Evolutionary conservation across 108 stramenopile species (phyloP), one percentile per base, ranked within the genome.

Genomic region (Cyclotella baltica): DNA sequence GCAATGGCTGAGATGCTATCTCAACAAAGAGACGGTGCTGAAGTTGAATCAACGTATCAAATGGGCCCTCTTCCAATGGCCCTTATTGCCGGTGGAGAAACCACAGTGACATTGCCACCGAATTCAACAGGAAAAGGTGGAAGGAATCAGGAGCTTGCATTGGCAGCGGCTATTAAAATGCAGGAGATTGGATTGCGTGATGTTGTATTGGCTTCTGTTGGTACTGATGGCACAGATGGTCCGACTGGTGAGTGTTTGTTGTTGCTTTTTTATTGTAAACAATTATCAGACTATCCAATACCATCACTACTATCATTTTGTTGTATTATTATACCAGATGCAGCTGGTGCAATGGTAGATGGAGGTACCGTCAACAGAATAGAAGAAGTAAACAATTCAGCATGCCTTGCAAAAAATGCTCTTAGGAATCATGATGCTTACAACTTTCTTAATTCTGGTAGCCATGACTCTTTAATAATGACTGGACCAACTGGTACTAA

Each of bases 181-280:
- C 70, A 85, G 0, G 66, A 84, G 61, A 59, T 90, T 40, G 72
- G 67, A 10, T 65, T 96, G 70, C 80, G 88, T 28, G 86, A 93
- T 76, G 87, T 93, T 19, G 88, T 92, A 25, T 27, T 94, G 25
- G 89, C 89, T 11, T 87, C 88, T 70, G 83, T 87, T 11, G 95
- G 95, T 3, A 94, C 95, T 9, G 95, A 96, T 81, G 95, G 95
- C 6, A 93, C 91, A 5, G 95, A 96, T 75, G 95, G 95, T 27
- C 95, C 95, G 13, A 96, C 93, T 20, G 67, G 67, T 67, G 19
- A 50, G 23, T 20, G n/a, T 18, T 31, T 20, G 1, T 9, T 43
- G 22, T 2, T 20, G 20, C 23, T 64, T 11, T 46, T 20, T 16
- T 46, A 25, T 3, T 3, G 1, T 19, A 25, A 46, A 22, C 22